phyloP scores from a whole-genome alignment of 257 asterid species.

The Petunia axillaris region DNA sequence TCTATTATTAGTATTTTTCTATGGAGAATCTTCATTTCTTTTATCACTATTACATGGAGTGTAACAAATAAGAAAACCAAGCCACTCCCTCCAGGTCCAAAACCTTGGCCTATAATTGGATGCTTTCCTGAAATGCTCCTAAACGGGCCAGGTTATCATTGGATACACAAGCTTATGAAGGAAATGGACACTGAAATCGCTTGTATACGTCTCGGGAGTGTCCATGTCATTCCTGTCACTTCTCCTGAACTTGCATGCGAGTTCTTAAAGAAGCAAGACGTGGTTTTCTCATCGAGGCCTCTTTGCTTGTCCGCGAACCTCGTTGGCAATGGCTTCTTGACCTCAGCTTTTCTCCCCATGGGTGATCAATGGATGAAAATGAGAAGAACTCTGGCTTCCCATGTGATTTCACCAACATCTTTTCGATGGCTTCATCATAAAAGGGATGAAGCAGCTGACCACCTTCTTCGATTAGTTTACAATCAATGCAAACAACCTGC shows the following conservation, averaged over 20 bases:
- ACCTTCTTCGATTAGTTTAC: slow-evolving; percentile 17
- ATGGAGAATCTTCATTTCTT: background rate
- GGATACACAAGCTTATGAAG: slow-evolving; percentile 32
- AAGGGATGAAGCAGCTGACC: slow-evolving; percentile 28
- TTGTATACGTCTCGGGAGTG: slow-evolving; percentile 20
- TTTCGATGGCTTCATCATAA: slow-evolving; percentile 13
- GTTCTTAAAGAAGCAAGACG: slow-evolving; percentile 33
- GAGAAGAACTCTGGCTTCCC: slow-evolving; percentile 23
- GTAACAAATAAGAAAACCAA: background rate
- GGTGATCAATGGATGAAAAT: slow-evolving; percentile 31
- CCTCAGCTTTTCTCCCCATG: background rate
- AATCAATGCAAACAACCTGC: background rate
- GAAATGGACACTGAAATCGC: slow-evolving; percentile 33
- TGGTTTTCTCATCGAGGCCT: slow-evolving; percentile 25
- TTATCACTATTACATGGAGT: background rate
- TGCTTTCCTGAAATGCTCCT: slow-evolving; percentile 19
- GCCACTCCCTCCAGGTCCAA: slow-evolving; percentile 30
- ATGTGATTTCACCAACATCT: slow-evolving; percentile 18
- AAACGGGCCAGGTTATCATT: background rate
- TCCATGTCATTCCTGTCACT: slow-evolving; percentile 25
- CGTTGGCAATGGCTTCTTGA: slow-evolving; percentile 22
- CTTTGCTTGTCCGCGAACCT: slow-evolving; percentile 16
- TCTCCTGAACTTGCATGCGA: slow-evolving; percentile 41
- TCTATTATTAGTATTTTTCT: background rate
- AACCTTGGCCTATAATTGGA: slow-evolving; percentile 24